These are phyloP conservation scores for Solanum bulbocastanum DNA, from an alignment of 257 asterid genomes.

Conservation along the genomic window DNA sequence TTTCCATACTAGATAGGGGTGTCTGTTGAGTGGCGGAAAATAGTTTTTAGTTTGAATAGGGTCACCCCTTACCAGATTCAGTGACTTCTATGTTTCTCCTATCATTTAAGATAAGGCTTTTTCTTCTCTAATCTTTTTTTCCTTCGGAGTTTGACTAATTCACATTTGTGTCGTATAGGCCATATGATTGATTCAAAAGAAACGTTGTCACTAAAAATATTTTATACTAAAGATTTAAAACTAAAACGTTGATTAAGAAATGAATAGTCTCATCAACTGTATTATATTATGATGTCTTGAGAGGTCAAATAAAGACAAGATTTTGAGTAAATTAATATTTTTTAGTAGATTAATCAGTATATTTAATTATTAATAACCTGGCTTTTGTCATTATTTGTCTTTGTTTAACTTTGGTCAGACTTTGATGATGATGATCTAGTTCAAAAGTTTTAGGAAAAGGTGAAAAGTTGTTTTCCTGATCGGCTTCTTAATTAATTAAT, in stretches of 20 bases:
- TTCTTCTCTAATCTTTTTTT: too few species aligned
- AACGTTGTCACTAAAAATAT: too few species aligned
- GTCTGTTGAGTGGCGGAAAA: slow-evolving; percentile 65
- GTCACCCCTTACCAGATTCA: slow-evolving; percentile 7
- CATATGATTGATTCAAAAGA: too few species aligned
- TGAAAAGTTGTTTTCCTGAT: neutral
- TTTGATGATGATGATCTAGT: neutral
- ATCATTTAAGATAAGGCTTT: neutral
- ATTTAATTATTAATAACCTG: slow-evolving; percentile 1
- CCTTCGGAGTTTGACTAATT: too few species aligned
- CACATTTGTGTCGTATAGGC: accelerated
- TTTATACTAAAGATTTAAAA: accelerated
- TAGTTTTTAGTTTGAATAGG: slow-evolving; percentile 32
- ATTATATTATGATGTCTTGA: neutral
- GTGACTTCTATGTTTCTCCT: neutral
- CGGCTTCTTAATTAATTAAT: neutral
- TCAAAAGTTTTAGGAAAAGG: neutral
- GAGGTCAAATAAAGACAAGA: neutral
- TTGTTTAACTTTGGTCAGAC: slow-evolving; percentile 12
- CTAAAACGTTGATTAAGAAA: too few species aligned
- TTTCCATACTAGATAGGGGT: slow-evolving; percentile 79
- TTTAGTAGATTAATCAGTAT: neutral
- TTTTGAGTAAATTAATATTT: neutral
- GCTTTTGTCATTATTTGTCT: neutral
- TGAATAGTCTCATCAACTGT: accelerated